These are phyloP conservation scores for Monosporascus cannonballus DNA, from an alignment of 2,329 filamentous ascomycete genomes.

Conservation along the genomic window DNA sequence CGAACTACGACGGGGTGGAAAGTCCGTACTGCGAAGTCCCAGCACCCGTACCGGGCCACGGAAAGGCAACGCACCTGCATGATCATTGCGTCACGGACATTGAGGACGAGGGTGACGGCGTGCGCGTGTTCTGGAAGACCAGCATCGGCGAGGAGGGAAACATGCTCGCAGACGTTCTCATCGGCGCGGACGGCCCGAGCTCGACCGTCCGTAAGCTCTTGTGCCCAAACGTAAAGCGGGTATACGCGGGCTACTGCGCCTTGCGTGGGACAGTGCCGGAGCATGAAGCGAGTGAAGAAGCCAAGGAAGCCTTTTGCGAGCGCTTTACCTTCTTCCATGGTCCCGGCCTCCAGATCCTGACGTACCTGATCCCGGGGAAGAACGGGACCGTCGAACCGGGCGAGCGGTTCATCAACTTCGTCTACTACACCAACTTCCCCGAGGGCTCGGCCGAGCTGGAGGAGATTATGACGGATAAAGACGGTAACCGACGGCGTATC, in stretches of 20 bases:
- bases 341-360: conserved; percentile 32
- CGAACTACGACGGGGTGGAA: conserved; percentile 34
- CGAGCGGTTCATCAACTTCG: conserved; percentile 36
- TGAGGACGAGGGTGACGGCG: conserved; percentile 15
- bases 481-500: conserved; percentile 25
- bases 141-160: conserved; percentile 25
- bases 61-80: conserved; percentile 25
- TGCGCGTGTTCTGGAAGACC: conserved; percentile 26
- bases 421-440: conserved; percentile 39
- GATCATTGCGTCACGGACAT: conserved; percentile 27
- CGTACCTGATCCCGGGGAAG: conserved; percentile 35
- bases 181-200: conserved; percentile 38
- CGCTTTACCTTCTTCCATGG: conserved; percentile 35
- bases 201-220: conserved; percentile 32
- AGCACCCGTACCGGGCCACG: conserved; percentile 16
- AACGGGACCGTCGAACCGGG: conserved; percentile 32
- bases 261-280: conserved; percentile 36
- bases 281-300: conserved; percentile 26
- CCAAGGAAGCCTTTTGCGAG: conserved; percentile 27
- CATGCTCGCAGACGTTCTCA: conserved; percentile 29
- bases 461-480: conserved; percentile 28
- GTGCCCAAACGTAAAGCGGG: conserved; percentile 21
- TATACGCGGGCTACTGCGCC: conserved; percentile 34
- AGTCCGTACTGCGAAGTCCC: conserved; percentile 27
- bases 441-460: conserved; percentile 24